Evolutionary conservation across 2,329 filamentous ascomycete genomes (phyloP), one percentile per base, ranked within the genome.

Genomic region (Verruconis gallopava): DNA sequence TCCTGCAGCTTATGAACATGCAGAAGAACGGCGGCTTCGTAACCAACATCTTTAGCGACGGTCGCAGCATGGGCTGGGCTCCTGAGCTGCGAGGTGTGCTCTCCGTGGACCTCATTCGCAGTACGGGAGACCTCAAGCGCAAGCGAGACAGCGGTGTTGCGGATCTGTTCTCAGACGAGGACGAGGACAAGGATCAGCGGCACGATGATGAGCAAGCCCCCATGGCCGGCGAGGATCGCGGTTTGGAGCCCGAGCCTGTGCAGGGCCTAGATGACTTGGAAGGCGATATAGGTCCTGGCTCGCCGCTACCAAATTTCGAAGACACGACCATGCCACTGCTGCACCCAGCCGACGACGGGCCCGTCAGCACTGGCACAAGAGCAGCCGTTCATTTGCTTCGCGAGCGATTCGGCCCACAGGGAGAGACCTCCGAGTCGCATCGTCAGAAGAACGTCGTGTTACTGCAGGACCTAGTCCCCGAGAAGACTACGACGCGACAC

Each of bases 351-450:
- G 86, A 95, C 49, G 85, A 77, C 48, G 86, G 86, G 0, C 83
- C 85, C 0, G 81, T 96, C 5, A 94, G 88, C 0, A 64, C 93
- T 14, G 88, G 85, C 46, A 98, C 91, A 9, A 91, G 93, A 62
- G 88, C 94, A 55, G 91, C 91, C 22, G 93, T 98, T 15, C 89
- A 98, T 60, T 75, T 96, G 41, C 75, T 98, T 5, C 81, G 91
- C 42, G 86, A 95, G 45, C 73, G 83, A 19, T 93, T 98, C 49
- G 85, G 88, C 18, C 77, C 84, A 21, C 79, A 77, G 4, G 81
- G 79, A 37, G 69, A 73, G n/a, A 63, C 57, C 15, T 76, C 77
- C 48, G 72, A 79, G 2, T 75, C 78, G 44, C 79, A 82, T 62
- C 77, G 86, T 53, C 81, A 80, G 59, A 81, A 81, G 58, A 73